Evolutionary conservation across 257 asterid genomes (phyloP).

Genomic region (Fraxinus anomala): DNA sequence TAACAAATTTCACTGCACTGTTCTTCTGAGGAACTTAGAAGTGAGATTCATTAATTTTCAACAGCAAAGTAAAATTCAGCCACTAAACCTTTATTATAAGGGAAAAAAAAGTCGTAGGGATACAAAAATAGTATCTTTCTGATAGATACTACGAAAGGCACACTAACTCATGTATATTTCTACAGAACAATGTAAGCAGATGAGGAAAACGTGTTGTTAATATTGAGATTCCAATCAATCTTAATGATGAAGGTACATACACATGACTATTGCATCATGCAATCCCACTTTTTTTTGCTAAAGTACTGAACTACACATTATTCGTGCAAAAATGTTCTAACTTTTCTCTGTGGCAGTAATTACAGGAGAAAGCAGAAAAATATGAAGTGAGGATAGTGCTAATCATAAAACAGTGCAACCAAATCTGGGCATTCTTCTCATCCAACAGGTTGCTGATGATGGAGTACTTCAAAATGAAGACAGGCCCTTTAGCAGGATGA

Average conservation of each 20-base stretch:
- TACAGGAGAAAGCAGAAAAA: constrained; percentile 67
- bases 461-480: constrained; percentile 35
- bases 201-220: constrained; percentile 58
- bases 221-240: constrained; percentile 65
- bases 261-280: constrained; percentile 69
- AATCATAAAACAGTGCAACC: constrained; percentile 87
- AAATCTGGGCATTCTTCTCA: constrained; percentile 40
- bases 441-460: constrained; percentile 48
- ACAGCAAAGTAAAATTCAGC: background rate
- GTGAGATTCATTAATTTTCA: constrained; percentile 4
- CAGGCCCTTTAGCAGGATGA: constrained; percentile 44
- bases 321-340: constrained; percentile 94
- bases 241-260: constrained; percentile 68
- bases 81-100: background rate
- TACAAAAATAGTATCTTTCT: background rate
- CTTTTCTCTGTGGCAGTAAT: constrained; percentile 58
- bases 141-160: background rate
- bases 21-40: background rate
- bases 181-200: constrained; percentile 29
- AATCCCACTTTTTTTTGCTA: constrained; percentile 56
- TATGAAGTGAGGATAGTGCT: constrained; percentile 57
- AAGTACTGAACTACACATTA: constrained; percentile 69
- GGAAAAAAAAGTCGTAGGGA: background rate
- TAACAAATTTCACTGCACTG: background rate
- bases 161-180: background rate